Conservation (phyloP, 208 protist species). For the Trichomonas tenax region DNA sequence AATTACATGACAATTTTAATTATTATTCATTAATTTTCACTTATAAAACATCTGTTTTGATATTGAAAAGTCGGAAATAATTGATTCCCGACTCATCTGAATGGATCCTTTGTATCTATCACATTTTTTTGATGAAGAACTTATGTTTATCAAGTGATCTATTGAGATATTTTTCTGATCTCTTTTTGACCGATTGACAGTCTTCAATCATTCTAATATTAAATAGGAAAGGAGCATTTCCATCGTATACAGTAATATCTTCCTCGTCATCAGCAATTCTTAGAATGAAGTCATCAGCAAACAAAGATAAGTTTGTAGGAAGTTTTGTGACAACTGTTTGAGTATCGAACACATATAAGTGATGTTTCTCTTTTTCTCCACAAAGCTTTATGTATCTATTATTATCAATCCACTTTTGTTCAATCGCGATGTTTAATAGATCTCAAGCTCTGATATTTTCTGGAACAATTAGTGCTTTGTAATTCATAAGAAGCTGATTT, state of each 20-base stretch:
- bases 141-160: neutral
- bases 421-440: too few relatives aligned
- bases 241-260: neutral
- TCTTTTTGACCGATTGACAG: neutral
- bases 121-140: neutral
- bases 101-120: neutral
- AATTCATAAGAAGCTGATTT: neutral
- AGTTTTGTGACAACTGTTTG: neutral
- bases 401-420: neutral
- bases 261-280: neutral
- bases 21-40: neutral
- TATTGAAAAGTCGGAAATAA: neutral
- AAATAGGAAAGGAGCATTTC: neutral
- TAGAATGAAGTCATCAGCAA: neutral
- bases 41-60: neutral
- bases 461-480: neutral
- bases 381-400: neutral
- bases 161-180: neutral
- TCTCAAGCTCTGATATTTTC: neutral
- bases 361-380: neutral
- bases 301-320: neutral
- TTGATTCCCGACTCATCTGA: neutral
- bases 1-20: too few relatives aligned
- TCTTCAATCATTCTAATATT: neutral
- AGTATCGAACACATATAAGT: neutral